Evolutionary conservation across 2,329 filamentous ascomycete species (phyloP), one percentile per base, ranked within the genome.

Genomic region (Hymenoscyphus repandus): DNA sequence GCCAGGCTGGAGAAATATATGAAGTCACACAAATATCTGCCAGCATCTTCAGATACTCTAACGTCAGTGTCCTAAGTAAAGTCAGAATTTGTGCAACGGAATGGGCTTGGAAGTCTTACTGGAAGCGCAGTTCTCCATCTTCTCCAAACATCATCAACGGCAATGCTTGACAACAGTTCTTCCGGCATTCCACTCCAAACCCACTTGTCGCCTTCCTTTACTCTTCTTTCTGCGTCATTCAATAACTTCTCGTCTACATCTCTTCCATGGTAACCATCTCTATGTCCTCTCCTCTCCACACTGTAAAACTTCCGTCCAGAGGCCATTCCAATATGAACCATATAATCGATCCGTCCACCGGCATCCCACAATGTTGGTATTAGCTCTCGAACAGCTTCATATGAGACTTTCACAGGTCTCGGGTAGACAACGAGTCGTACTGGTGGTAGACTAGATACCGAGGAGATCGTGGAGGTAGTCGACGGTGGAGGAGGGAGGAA

Each of bases 291-390:
- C 10, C 79, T 76, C 71, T 95, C 90, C 7, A 92, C 72, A 10
- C 79, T 78, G 66, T 92, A 95, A 59, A 80, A 81, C 60, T 67
- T 76, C 59, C 70, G 79, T 62, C 66, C 86, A 64, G 66, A 72
- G 0, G 88, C 87, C 78, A 95, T 90, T 55, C 90, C 90, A 46
- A 95, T 86, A 67, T 95, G 89, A 3, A 95, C 67, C 18, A 83
- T 75, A 30, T 86, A 69, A 66, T 95, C 86, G 48, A 83, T 76
- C 44, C 72, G 68, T 48, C 61, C 64, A 11, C 53, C 46, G 7
- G 22, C 7, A n/a, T 58, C 57, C 57, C 71, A 62, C 43, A 95
- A 72, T 5, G 64, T 65, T 1, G 89, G 86, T 3, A 91, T 74
- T 2, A 84, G 67, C 11, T 72, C 68, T 45, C 82, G 78, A 32